These are phyloP conservation scores for Extremus antarcticus DNA, from an alignment of 495 filamentous ascomycete species.

Conservation along the genomic window DNA sequence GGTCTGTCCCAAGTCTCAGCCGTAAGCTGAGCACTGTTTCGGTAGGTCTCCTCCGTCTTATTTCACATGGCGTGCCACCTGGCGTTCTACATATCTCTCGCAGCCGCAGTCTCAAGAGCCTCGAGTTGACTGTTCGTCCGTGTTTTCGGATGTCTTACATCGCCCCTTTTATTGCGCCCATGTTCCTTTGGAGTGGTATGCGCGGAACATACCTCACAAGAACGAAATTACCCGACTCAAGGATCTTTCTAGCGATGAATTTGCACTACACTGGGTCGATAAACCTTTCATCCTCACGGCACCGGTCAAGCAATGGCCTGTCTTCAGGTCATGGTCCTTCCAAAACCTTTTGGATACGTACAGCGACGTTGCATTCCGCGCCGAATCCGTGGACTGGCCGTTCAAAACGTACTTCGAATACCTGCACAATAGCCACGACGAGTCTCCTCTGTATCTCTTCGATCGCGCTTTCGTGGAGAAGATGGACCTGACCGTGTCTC, in stretches of 20 bases:
- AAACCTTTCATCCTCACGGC: constrained; percentile 80
- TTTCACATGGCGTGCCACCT: constrained; percentile 72
- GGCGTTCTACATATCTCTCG: constrained; percentile 69
- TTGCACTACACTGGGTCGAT: constrained; percentile 62
- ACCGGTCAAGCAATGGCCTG: constrained; percentile 76
- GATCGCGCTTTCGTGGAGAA: constrained; percentile 81
- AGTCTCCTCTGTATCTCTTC: constrained; percentile 89
- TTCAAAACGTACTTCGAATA: constrained; percentile 71
- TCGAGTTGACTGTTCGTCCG: constrained; percentile 55
- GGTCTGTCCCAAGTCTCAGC: constrained; percentile 11
- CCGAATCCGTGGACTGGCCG: constrained; percentile 90
- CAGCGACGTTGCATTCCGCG: constrained; percentile 59
- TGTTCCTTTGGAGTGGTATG: constrained; percentile 53
- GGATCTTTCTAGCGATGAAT: constrained; percentile 61
- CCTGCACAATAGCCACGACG: constrained; percentile 71
- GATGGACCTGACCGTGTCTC: constrained; percentile 58
- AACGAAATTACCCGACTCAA: constrained; percentile 65
- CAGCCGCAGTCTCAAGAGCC: constrained; percentile 40
- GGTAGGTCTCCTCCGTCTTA: constrained; percentile 27
- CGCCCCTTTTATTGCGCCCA: constrained; percentile 87
- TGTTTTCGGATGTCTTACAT: constrained; percentile 88
- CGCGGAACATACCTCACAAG: constrained; percentile 53
- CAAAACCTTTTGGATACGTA: constrained; percentile 53
- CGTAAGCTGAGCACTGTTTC: constrained; percentile 9
- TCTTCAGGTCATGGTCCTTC: constrained; percentile 63